Percentiles rank a stretch among this genome's conserved stretches.
phyloP scores from a whole-genome alignment of 352 stramenopile genomes.

The Pythium apleroticum region DNA sequence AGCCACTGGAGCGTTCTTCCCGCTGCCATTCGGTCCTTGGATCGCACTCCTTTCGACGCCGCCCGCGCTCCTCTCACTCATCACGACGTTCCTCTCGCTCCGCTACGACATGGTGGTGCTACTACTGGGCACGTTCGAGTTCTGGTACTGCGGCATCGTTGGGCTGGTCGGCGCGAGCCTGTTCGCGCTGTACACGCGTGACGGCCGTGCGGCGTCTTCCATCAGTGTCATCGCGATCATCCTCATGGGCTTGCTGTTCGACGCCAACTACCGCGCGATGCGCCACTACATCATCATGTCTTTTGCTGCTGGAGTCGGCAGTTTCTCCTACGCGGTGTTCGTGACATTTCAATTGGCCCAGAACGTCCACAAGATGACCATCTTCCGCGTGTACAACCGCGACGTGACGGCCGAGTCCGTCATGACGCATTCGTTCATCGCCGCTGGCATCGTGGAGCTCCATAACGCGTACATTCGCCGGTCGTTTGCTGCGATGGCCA shows the following conservation, averaged over 20 bases:
- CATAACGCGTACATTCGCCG: constrained; percentile 12
- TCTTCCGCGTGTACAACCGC: neutral
- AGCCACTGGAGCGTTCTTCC: neutral
- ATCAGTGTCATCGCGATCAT: neutral
- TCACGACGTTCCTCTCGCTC: constrained; percentile 1
- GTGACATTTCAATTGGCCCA: neutral
- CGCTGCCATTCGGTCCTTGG: neutral
- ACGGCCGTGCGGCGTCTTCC: neutral
- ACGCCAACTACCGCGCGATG: constrained; percentile 7
- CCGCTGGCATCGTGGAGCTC: neutral
- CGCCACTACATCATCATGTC: neutral
- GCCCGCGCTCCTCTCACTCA: neutral
- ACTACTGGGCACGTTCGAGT: constrained; percentile 17
- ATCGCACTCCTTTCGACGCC: constrained; percentile 1
- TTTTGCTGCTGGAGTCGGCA: neutral
- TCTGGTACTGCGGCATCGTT: constrained; percentile 9
- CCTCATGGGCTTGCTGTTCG: constrained; percentile 3
- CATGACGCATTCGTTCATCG: neutral
- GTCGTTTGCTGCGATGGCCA: neutral
- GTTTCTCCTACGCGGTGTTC: neutral
- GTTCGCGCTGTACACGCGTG: neutral
- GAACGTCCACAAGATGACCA: neutral
- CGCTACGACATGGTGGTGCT: constrained; percentile 17
- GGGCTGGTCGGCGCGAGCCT: neutral
- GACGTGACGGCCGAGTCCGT: constrained; percentile 4